Percentiles rank a stretch among this genome's conserved stretches.
These are phyloP conservation scores for Dothideomycetes sp. DNA, from an alignment of 2,329 filamentous ascomycete species.

Conservation along the genomic window DNA sequence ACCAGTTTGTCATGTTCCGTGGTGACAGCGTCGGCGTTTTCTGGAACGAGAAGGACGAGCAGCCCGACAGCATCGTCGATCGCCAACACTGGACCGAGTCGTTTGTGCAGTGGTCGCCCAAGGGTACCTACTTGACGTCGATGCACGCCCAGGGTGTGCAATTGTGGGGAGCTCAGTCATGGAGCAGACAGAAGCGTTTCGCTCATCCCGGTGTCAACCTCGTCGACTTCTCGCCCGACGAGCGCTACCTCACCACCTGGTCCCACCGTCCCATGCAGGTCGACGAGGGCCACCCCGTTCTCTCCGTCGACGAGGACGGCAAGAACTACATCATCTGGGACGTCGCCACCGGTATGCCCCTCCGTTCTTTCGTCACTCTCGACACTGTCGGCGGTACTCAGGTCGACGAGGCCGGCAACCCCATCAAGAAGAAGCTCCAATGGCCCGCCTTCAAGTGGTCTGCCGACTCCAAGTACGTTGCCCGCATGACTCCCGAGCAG, in stretches of 20 bases:
- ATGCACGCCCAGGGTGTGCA: slow-evolving; percentile 95
- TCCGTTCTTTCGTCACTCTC: slow-evolving; percentile 87
- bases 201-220: slow-evolving; percentile 93
- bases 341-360: slow-evolving; percentile 75
- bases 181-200: slow-evolving; percentile 86
- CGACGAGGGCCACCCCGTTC: slow-evolving; percentile 75
- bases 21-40: slow-evolving; percentile 87
- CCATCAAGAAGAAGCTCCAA: slow-evolving; percentile 81
- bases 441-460: slow-evolving; percentile 99
- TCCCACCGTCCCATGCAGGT: slow-evolving; percentile 89
- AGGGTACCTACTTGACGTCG: slow-evolving; percentile 87
- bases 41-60: slow-evolving; percentile 96
- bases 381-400: slow-evolving; percentile 57
- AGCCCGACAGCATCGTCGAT: slow-evolving; percentile 80
- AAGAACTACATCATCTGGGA: slow-evolving; percentile 99
- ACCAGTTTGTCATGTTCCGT: slow-evolving; percentile 93
- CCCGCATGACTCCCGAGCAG: slow-evolving; percentile 76
- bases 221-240: slow-evolving; percentile 86
- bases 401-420: slow-evolving; percentile 52
- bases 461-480: slow-evolving; percentile 92
- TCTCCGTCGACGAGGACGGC: slow-evolving; percentile 76
- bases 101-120: slow-evolving; percentile 95
- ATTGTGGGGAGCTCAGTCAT: slow-evolving; percentile 86
- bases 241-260: slow-evolving; percentile 95
- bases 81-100: slow-evolving; percentile 95